A percentile compares a stretch with the other conserved stretches of the same genome.
Evolutionary conservation across 805 yeast species (phyloP).

Genomic region (Candida adriatica): DNA sequence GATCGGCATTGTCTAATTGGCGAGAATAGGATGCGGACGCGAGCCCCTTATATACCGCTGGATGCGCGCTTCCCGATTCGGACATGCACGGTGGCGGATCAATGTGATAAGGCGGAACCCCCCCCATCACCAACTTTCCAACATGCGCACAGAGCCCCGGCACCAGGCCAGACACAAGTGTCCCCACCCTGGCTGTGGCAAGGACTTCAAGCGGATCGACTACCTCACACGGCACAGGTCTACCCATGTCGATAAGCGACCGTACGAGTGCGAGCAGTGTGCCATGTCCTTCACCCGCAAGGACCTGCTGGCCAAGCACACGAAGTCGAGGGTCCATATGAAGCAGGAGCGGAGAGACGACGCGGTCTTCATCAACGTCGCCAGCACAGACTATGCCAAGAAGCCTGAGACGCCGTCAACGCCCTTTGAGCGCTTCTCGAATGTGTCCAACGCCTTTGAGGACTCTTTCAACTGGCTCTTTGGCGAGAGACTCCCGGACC

Average conservation of each 20-base stretch:
- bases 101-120: background rate
- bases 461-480: slow-evolving; percentile 21
- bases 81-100: background rate
- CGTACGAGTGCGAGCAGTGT: slow-evolving; percentile 24
- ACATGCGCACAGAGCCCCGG: no score
- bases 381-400: slow-evolving; percentile 1
- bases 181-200: slow-evolving; percentile 14
- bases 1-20: slow-evolving; percentile 4
- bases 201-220: slow-evolving; percentile 30
- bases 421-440: slow-evolving; percentile 12
- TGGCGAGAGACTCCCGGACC: slow-evolving; percentile 8
- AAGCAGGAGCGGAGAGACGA: slow-evolving; percentile 1
- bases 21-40: no score
- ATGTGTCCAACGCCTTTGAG: slow-evolving; percentile 14
- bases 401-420: background rate
- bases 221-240: slow-evolving; percentile 26
- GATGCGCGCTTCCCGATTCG: slow-evolving; percentile 1
- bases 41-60: no score
- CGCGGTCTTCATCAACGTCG: slow-evolving; percentile 5
- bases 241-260: slow-evolving; percentile 25
- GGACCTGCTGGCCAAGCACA: slow-evolving; percentile 26
- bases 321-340: slow-evolving; percentile 17
- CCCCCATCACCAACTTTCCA: background rate
- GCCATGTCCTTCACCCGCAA: slow-evolving; percentile 23
- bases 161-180: slow-evolving; percentile 1